Conservation (phyloP, 768 basidiomycete genomes). For the Suillus cothurnatus region DNA sequence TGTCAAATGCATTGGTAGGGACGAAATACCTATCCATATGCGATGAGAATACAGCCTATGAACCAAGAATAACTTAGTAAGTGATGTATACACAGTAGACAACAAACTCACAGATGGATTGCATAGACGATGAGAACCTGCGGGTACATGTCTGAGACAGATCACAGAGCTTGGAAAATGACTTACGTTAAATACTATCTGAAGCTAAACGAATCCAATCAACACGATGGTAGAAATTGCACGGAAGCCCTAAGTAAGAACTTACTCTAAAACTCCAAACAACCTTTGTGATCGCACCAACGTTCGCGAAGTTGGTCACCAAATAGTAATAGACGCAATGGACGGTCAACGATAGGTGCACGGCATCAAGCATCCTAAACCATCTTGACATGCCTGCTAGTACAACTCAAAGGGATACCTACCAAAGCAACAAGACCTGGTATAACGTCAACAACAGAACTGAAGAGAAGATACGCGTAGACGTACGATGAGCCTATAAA, state of each 20-base stretch:
- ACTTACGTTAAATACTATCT: neutral
- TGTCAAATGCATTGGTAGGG: neutral
- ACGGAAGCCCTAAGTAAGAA: neutral
- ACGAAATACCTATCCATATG: constrained; percentile 8
- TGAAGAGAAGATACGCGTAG: neutral
- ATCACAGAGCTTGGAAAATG: neutral
- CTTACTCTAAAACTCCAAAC: constrained; percentile 26
- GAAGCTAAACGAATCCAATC: neutral
- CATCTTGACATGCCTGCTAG: neutral
- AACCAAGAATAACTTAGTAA: neutral
- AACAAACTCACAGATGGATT: neutral
- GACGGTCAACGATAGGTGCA: constrained; percentile 36
- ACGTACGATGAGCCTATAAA: constrained; percentile 7
- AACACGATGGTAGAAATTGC: neutral
- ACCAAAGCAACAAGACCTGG: constrained; percentile 14
- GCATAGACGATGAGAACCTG: neutral
- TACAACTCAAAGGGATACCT: neutral
- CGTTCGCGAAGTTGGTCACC: constrained; percentile 36
- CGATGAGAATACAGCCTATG: constrained; percentile 1
- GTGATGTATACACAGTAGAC: neutral
- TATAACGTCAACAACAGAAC: neutral
- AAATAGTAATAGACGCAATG: constrained; percentile 40
- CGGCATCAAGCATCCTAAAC: constrained; percentile 37
- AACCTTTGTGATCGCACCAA: constrained; percentile 24
- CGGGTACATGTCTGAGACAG: neutral